phyloP scores from a whole-genome alignment of 2,329 filamentous ascomycete genomes.

The Fusarium coicis region DNA sequence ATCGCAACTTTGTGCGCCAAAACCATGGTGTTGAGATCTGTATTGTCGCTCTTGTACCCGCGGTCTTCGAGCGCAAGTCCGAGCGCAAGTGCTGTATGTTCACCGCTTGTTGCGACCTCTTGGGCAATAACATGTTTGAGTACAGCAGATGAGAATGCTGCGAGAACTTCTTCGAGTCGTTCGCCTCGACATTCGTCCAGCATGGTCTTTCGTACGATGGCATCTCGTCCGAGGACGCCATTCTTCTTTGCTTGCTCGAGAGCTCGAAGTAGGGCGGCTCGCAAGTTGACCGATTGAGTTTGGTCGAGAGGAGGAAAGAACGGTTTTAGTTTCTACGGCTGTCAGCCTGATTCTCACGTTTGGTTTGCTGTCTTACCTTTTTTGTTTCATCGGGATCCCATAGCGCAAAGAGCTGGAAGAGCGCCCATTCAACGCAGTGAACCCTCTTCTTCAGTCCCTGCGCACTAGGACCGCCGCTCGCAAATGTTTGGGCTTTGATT shows the following conservation, averaged over 20 bases:
- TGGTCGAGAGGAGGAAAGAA: constrained; percentile 93
- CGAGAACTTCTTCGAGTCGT: constrained; percentile 85
- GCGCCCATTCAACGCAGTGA: constrained; percentile 85
- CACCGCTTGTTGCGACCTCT: constrained; percentile 50
- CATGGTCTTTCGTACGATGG: constrained; percentile 90
- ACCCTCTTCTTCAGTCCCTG: constrained; percentile 86
- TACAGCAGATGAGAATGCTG: constrained; percentile 84
- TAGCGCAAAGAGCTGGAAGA: constrained; percentile 86
- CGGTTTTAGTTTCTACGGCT: constrained; percentile 80
- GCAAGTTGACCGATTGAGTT: constrained; percentile 89
- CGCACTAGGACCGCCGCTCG: constrained; percentile 66
- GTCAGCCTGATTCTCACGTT: background rate
- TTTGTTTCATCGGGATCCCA: constrained; percentile 83
- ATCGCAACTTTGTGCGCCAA: constrained; percentile 79
- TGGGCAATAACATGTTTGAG: constrained; percentile 73
- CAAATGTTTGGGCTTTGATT: constrained; percentile 77
- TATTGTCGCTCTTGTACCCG: constrained; percentile 65
- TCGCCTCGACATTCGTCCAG: constrained; percentile 96
- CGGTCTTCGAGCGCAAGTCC: constrained; percentile 68
- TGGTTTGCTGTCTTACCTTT: constrained; percentile 63
- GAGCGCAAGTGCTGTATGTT: constrained; percentile 62
- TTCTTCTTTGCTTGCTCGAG: constrained; percentile 90
- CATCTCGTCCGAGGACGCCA: constrained; percentile 82
- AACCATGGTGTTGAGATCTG: constrained; percentile 71
- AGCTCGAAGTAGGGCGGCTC: constrained; percentile 81